Evolutionary conservation across 2,329 filamentous ascomycete species (phyloP).

Genomic region (Aspergillus spinulosporus): DNA sequence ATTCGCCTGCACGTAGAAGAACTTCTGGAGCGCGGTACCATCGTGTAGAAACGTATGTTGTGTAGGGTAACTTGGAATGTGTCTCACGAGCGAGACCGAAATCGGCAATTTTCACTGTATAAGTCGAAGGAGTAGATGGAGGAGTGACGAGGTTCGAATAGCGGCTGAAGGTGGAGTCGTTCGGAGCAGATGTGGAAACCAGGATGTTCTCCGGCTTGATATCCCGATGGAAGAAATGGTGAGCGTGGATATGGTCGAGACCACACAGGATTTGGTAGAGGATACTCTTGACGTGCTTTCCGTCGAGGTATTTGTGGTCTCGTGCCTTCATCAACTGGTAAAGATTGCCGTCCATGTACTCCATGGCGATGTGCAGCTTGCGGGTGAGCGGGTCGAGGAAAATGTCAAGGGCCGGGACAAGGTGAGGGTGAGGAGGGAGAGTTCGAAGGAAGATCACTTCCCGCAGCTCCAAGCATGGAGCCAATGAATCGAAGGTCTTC

Average conservation of each 20-base stretch:
- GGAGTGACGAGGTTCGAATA: slow-evolving; percentile 94
- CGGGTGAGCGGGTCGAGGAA: slow-evolving; percentile 95
- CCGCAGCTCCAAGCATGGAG: slow-evolving; percentile 85
- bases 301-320: slow-evolving; percentile 91
- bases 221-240: slow-evolving; percentile 97
- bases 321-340: slow-evolving; percentile 99
- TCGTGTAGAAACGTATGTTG: slow-evolving; percentile 94
- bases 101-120: slow-evolving; percentile 97
- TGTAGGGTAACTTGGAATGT: slow-evolving; percentile 93
- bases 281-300: slow-evolving; percentile 92
- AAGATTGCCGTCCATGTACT: slow-evolving; percentile 99
- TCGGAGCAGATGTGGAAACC: slow-evolving; percentile 83
- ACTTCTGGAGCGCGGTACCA: slow-evolving; percentile 97
- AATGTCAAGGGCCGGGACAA: slow-evolving; percentile 97
- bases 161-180: slow-evolving; percentile 86
- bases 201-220: slow-evolving; percentile 99
- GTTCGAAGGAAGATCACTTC: slow-evolving; percentile 96
- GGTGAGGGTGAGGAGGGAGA: slow-evolving; percentile 80
- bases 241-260: slow-evolving; percentile 93
- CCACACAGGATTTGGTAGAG: slow-evolving; percentile 95
- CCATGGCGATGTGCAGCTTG: slow-evolving; percentile 97
- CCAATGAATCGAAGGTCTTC: slow-evolving; percentile 94
- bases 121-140: slow-evolving; percentile 87
- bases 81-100: slow-evolving; percentile 97
- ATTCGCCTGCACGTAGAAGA: slow-evolving; percentile 87